These are phyloP conservation scores for Tothia fuscella DNA, from an alignment of 2,329 filamentous ascomycete species.

Conservation along the genomic window DNA sequence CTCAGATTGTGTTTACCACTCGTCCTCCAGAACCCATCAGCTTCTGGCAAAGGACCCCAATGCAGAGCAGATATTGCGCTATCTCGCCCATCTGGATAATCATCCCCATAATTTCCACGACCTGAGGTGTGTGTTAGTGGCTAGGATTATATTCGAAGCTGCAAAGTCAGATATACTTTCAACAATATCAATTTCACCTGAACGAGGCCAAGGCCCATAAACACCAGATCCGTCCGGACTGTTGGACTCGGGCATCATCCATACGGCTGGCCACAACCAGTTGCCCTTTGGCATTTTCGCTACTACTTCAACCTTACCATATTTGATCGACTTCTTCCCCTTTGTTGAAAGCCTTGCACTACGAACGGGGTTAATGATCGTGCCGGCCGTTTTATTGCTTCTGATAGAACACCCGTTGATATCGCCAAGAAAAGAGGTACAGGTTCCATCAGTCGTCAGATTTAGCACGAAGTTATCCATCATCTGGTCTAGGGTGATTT, in stretches of 20 bases:
- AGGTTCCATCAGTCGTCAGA: constrained; percentile 30
- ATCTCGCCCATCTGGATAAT: constrained; percentile 31
- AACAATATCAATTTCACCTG: constrained; percentile 43
- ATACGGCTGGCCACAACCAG: constrained; percentile 41
- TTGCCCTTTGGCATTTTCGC: constrained; percentile 41
- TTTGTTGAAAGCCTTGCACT: constrained; percentile 38
- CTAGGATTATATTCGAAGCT: no score
- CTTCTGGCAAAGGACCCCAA: constrained; percentile 18
- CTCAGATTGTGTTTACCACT: constrained; percentile 18
- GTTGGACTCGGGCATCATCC: constrained; percentile 19
- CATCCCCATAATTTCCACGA: constrained; percentile 33
- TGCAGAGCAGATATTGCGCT: constrained; percentile 34
- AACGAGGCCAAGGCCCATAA: constrained; percentile 36
- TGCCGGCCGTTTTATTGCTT: constrained; percentile 32
- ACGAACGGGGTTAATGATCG: constrained; percentile 38
- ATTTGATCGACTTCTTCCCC: constrained; percentile 34
- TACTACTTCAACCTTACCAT: constrained; percentile 41
- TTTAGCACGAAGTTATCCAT: constrained; percentile 31
- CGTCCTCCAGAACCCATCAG: constrained; percentile 21
- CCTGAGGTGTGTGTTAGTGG: no score
- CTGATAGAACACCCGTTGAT: constrained; percentile 24
- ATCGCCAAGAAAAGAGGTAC: constrained; percentile 27
- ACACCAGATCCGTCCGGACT: constrained; percentile 31
- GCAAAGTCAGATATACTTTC: constrained; percentile 37
- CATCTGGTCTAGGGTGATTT: constrained; percentile 29